Evolutionary conservation across 2,329 filamentous ascomycete species (phyloP).

Genomic region (Dothiorella sarmentorum): DNA sequence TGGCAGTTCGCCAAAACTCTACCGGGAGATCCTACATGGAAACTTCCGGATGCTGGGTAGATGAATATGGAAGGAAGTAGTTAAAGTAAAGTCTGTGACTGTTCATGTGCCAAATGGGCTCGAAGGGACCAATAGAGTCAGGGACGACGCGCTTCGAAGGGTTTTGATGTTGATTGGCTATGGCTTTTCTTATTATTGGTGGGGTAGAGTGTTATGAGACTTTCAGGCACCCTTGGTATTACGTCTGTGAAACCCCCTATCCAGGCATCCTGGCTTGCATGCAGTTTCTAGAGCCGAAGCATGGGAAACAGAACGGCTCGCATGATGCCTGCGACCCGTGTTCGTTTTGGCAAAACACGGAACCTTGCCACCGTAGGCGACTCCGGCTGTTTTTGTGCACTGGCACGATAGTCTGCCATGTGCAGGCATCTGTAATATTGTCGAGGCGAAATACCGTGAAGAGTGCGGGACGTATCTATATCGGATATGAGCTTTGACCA

Average conservation of each 20-base stretch:
- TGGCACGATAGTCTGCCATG: too few relatives aligned
- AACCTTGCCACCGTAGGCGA: background rate
- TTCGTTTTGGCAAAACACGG: background rate
- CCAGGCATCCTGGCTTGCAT: background rate
- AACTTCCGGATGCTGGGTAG: too few relatives aligned
- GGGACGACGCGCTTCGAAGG: background rate
- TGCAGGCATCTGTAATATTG: background rate
- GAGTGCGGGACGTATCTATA: background rate
- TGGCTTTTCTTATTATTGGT: background rate
- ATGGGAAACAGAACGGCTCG: slow-evolving; percentile 7
- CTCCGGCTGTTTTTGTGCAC: background rate
- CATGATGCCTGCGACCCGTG: background rate
- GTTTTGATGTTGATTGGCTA: background rate
- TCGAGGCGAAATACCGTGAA: background rate
- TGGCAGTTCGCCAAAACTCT: too few relatives aligned
- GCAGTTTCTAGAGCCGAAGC: background rate
- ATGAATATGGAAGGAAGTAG: background rate
- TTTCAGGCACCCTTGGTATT: slow-evolving; percentile 1
- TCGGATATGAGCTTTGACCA: background rate
- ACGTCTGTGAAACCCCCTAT: background rate
- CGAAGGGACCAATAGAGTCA: background rate
- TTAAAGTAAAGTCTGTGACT: too few relatives aligned
- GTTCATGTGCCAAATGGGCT: background rate
- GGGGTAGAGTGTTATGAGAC: background rate
- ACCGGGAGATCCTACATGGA: too few relatives aligned